phyloP scores from a whole-genome alignment of 805 yeast genomes.

The Danielia oregonensis region DNA sequence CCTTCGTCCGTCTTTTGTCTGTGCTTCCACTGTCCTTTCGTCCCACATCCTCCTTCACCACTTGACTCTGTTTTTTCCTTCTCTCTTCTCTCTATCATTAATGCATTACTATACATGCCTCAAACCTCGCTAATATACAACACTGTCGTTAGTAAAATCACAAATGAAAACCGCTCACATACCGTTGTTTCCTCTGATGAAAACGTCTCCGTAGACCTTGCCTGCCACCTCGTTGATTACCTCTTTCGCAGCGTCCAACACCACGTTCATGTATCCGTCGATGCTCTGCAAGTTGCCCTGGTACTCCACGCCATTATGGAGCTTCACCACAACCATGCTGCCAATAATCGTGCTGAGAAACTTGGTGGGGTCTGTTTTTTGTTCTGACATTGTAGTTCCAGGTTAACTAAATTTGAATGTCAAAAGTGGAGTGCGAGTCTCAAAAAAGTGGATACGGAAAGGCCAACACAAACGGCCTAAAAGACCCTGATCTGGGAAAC shows the following conservation, averaged over 20 bases:
- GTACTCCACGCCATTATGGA: conserved; percentile 84
- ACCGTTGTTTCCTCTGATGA: conserved; percentile 85
- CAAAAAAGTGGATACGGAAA: background rate
- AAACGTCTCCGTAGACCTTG: conserved; percentile 69
- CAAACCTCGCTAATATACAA: conserved; percentile 40
- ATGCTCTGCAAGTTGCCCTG: conserved; percentile 66
- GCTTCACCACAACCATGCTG: conserved; percentile 72
- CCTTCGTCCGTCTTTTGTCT: too few relatives aligned
- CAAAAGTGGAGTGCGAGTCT: conserved; percentile 6
- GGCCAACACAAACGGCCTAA: background rate
- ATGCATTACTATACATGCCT: conserved; percentile 3
- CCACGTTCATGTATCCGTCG: conserved; percentile 96
- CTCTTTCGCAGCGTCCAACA: conserved; percentile 75
- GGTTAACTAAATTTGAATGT: conserved; percentile 2
- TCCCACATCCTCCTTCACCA: too few relatives aligned
- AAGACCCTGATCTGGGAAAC: too few relatives aligned
- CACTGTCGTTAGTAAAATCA: conserved; percentile 30
- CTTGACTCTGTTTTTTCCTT: too few relatives aligned
- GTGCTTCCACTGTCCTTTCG: too few relatives aligned
- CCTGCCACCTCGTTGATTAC: conserved; percentile 42
- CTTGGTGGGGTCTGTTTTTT: conserved; percentile 60
- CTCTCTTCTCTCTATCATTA: too few relatives aligned
- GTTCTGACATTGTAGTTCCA: conserved; percentile 11
- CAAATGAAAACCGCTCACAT: conserved; percentile 36
- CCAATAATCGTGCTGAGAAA: conserved; percentile 81